Evolutionary conservation across 257 asterid species (phyloP), one percentile per base, ranked within the genome.

Genomic region (Capsicum rhomboideum): DNA sequence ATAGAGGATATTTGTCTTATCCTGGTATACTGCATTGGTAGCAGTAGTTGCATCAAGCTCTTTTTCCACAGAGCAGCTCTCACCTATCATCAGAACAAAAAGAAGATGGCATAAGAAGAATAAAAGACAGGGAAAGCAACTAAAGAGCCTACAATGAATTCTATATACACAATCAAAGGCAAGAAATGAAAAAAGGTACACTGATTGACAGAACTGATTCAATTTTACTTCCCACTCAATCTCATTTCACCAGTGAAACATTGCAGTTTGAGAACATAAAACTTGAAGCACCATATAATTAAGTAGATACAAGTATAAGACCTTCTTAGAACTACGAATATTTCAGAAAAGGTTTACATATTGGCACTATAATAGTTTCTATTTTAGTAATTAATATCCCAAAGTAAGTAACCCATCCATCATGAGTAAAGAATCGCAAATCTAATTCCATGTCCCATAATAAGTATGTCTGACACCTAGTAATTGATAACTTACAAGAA

Each of bases 31-130:
- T 83, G 99, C 99, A 90, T 97, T 95, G 63, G 92, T 86, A 83
- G 94, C 94, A 18, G 80, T 87, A 53, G 97, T 91, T 74, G 92
- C 86, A 80, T 90, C 97, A 87, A 97, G 90, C 83, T 97, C 98
- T 88, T 97, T 97, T 86, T 95, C 99, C 83, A 95, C 99, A 4
- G 99, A 97, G 85, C 91, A 92, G 92, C 99, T 97, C 94, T 97
- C 99, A 83, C 99, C 99, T 97, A 87, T 82, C 86, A 86, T 80
- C 78, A 83, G 42, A 86, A 80, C 42, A 50, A 55, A 82, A 44
- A 82, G 28, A 64, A 82, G 78, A 81, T 81, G 55, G 44, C 68
- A 40, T 46, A 74, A 74, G 31, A 74, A 46, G n/a, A 46, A 74
- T 6, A 28, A 23, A 74, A 74, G 59, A 53, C 58, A 74, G 21